Conservation (phyloP, 2,329 filamentous ascomycete genomes). For the Phymatotrichopsis omnivora region DNA sequence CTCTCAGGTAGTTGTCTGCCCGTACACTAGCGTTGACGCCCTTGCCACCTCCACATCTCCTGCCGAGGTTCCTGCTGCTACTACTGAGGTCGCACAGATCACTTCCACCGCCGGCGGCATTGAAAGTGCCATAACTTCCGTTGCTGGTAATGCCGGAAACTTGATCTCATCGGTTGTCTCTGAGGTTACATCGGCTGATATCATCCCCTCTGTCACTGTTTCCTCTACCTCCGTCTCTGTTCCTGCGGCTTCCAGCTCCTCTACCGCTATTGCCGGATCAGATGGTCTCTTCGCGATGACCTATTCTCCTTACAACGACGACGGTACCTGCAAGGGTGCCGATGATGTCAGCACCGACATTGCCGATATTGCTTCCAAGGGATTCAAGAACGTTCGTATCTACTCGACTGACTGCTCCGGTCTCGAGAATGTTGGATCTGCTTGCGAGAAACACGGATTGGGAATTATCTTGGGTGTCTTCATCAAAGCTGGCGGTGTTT, state of each 20-base stretch:
- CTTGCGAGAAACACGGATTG: conserved; percentile 55
- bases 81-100: conserved; percentile 15
- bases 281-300: conserved; percentile 59
- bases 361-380: conserved; percentile 49
- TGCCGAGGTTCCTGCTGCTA: conserved; percentile 30
- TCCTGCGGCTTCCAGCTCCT: conserved; percentile 2
- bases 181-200: no score
- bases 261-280: conserved; percentile 33
- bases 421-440: conserved; percentile 62
- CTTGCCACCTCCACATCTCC: conserved; percentile 29
- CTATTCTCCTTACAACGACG: conserved; percentile 62
- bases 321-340: conserved; percentile 53
- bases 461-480: conserved; percentile 82
- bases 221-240: conserved; percentile 14
- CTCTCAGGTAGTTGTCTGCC: conserved; percentile 59
- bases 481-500: conserved; percentile 54
- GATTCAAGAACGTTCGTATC: conserved; percentile 64
- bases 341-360: conserved; percentile 52
- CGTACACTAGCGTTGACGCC: conserved; percentile 40
- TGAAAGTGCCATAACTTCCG: no score
- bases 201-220: conserved; percentile 20
- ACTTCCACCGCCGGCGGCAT: no score
- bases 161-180: no score
- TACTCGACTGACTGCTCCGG: conserved; percentile 89
- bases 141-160: no score